Percentiles rank a stretch among this genome's conserved stretches.
These are phyloP conservation scores for Cicer arietinum DNA, from an alignment of 306 rosid species.

Conservation along the genomic window DNA sequence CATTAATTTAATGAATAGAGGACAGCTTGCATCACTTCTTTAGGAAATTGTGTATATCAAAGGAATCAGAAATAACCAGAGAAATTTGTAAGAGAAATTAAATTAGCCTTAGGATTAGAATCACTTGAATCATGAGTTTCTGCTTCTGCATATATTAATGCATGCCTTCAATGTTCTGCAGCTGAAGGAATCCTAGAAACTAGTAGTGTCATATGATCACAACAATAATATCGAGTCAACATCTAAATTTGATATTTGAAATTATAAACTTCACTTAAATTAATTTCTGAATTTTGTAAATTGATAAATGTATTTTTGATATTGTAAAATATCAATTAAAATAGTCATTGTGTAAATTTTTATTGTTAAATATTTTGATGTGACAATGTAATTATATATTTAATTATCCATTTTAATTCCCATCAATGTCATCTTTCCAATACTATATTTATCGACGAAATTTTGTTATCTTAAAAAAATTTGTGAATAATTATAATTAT, in stretches of 20 bases:
- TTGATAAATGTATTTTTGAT: too few relatives aligned
- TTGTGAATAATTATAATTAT: too few relatives aligned
- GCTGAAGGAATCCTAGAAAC: slow-evolving; percentile 42
- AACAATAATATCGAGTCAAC: not conserved
- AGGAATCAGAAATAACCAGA: slow-evolving; percentile 23
- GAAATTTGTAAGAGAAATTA: not conserved
- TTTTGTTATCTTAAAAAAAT: too few relatives aligned
- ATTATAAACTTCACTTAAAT: too few relatives aligned
- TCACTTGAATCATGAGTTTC: slow-evolving; percentile 34
- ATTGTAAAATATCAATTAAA: too few relatives aligned
- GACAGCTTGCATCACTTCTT: slow-evolving; percentile 43
- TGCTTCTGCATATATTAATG: slow-evolving; percentile 25
- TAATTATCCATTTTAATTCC: too few relatives aligned
- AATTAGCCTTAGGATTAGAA: slow-evolving; percentile 3
- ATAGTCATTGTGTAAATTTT: too few relatives aligned
- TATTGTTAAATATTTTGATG: too few relatives aligned
- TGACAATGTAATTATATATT: too few relatives aligned
- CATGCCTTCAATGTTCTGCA: slow-evolving; percentile 41
- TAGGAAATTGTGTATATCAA: slow-evolving; percentile 21
- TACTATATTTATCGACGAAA: rapidly evolving
- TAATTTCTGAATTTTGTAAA: too few relatives aligned
- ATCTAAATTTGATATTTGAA: too few relatives aligned
- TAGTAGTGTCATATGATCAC: slow-evolving; percentile 5
- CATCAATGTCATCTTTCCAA: too few relatives aligned
- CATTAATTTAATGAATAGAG: slow-evolving; percentile 33